These are phyloP conservation scores for Vigna trinervia DNA, from an alignment of 306 rosid species.

Conservation along the genomic window DNA sequence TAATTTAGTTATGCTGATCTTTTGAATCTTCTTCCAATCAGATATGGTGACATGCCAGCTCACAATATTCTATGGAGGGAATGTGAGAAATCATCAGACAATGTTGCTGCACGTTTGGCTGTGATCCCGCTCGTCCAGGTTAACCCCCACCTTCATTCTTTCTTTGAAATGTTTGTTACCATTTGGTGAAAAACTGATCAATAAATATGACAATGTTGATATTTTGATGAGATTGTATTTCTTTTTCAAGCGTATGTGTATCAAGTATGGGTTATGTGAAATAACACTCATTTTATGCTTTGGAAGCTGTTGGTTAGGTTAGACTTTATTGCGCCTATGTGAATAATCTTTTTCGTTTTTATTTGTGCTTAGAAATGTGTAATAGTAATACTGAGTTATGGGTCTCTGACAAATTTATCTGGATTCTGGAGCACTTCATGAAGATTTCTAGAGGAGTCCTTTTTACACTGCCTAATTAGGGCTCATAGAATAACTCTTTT, in stretches of 20 bases:
- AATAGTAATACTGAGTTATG: neutral
- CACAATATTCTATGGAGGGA: conserved; percentile 95
- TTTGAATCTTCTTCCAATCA: conserved; percentile 41
- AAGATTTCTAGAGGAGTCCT: conserved; percentile 22
- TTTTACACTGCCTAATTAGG: conserved; percentile 14
- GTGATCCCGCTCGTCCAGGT: conserved; percentile 94
- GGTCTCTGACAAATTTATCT: neutral
- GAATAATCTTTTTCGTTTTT: conserved; percentile 1
- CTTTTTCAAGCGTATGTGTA: neutral
- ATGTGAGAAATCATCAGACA: conserved; percentile 91
- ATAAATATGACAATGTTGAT: neutral
- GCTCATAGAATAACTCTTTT: conserved; percentile 18
- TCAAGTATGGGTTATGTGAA: neutral
- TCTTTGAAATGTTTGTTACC: neutral
- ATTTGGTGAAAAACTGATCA: conserved; percentile 25
- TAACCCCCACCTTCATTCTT: neutral
- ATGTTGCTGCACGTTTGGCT: conserved; percentile 93
- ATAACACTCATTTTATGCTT: conserved; percentile 13
- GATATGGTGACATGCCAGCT: conserved; percentile 98
- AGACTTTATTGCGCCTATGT: neutral
- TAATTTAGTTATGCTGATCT: conserved; percentile 48
- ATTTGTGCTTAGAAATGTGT: conserved; percentile 4
- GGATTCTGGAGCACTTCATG: neutral
- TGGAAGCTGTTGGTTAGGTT: conserved; percentile 12
- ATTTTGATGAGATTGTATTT: conserved; percentile 1